These are phyloP conservation scores for Microdochium nivale DNA, from an alignment of 2,329 filamentous ascomycete genomes.

Conservation along the genomic window DNA sequence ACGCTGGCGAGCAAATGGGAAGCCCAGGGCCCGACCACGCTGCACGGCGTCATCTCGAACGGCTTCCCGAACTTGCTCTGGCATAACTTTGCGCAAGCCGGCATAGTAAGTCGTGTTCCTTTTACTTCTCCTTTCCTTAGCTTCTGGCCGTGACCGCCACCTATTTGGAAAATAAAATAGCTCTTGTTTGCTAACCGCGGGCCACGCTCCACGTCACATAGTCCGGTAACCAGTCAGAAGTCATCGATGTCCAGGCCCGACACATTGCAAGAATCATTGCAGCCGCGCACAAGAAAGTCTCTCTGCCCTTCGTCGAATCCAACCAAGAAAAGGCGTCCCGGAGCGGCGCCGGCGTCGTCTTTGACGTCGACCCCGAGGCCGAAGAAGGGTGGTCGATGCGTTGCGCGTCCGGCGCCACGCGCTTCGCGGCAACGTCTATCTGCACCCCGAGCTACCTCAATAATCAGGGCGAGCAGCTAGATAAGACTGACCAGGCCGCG, in stretches of 20 bases:
- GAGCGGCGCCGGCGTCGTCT: too few relatives aligned
- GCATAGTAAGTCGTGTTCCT: constrained; percentile 13
- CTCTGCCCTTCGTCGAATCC: too few relatives aligned
- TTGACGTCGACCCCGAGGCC: constrained; percentile 36
- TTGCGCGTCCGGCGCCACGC: constrained; percentile 22
- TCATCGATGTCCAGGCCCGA: constrained; percentile 11
- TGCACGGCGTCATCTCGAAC: constrained; percentile 39
- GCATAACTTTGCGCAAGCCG: constrained; percentile 30
- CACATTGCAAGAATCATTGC: constrained; percentile 22
- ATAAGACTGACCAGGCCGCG: constrained; percentile 14
- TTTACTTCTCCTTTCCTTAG: too few relatives aligned
- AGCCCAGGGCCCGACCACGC: constrained; percentile 31
- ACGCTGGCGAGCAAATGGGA: constrained; percentile 14
- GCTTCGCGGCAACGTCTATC: constrained; percentile 28
- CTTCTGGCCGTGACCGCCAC: too few relatives aligned
- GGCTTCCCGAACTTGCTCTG: constrained; percentile 50
- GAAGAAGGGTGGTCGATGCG: constrained; percentile 38
- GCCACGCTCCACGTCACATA: too few relatives aligned
- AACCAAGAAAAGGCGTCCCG: too few relatives aligned
- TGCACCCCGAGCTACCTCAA: constrained; percentile 50
- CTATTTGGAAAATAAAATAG: too few relatives aligned
- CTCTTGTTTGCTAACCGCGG: too few relatives aligned
- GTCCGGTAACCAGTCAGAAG: constrained; percentile 11
- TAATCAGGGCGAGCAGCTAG: constrained; percentile 27
- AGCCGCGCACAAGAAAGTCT: constrained; percentile 18